phyloP scores from a whole-genome alignment of 176 grass and related monocot species.

The Aegilops longissima region DNA sequence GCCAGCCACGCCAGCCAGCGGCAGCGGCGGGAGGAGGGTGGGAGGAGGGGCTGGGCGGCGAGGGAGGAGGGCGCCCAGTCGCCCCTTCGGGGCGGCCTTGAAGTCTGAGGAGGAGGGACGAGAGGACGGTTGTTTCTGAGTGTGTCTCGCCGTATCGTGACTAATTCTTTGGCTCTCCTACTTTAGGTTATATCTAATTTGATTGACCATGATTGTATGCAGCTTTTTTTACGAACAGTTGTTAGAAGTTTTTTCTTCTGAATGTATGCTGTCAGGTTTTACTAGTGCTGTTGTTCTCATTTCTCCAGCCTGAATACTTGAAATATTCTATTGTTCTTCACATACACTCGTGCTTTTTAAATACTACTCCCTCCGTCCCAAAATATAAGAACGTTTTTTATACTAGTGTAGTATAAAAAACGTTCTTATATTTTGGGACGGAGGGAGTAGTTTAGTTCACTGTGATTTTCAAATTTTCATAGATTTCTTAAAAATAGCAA shows the following conservation, averaged over 20 bases:
- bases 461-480: neutral
- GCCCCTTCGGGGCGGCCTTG: no score
- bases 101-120: no score
- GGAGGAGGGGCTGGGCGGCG: no score
- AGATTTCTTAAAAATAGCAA: conserved; percentile 17
- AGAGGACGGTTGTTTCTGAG: no score
- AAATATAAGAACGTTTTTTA: no score
- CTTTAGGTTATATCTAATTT: neutral
- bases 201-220: neutral
- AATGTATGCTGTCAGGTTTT: conserved; percentile 1
- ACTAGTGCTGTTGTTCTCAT: conserved; percentile 9
- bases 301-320: neutral
- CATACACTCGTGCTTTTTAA: neutral
- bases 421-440: no score
- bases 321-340: conserved; percentile 5
- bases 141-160: no score
- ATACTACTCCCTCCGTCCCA: neutral
- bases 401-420: no score
- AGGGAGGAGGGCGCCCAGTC: no score
- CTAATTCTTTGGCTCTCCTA: neutral
- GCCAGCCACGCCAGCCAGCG: no score
- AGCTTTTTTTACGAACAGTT: neutral
- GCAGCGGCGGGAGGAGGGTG: no score
- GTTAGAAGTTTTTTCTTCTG: neutral
- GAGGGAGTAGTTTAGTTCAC: neutral